Evolutionary conservation across 129 eudicot species (phyloP).

Genomic region (Escallonia rubra): DNA sequence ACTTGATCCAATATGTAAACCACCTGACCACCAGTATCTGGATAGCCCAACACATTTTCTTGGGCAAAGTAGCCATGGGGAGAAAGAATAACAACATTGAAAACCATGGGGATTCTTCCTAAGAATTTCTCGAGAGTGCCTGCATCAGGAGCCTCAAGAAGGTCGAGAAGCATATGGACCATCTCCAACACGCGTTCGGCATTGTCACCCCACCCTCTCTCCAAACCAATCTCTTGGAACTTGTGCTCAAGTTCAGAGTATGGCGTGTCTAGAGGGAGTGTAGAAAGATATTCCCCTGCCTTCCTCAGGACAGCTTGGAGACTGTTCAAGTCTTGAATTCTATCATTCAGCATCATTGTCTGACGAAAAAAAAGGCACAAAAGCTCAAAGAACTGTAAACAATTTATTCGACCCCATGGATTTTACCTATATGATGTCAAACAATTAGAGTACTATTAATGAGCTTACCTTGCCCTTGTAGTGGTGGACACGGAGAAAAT

Average conservation of each 20-base stretch:
- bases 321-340: conserved; percentile 57
- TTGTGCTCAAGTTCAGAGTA: conserved; percentile 66
- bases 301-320: conserved; percentile 73
- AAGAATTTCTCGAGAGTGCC: conserved; percentile 84
- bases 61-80: conserved; percentile 99
- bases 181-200: conserved; percentile 74
- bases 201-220: conserved; percentile 94
- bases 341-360: conserved; percentile 92
- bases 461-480: conserved; percentile 77
- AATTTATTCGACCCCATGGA: neutral
- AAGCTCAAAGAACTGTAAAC: neutral
- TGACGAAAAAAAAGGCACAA: conserved; percentile 18
- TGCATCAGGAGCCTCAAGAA: conserved; percentile 95
- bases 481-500: conserved; percentile 70
- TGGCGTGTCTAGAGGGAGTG: conserved; percentile 58
- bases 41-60: conserved; percentile 91
- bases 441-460: neutral
- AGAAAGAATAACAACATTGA: conserved; percentile 95
- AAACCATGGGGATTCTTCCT: conserved; percentile 92
- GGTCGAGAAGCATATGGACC: conserved; percentile 83
- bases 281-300: conserved; percentile 70
- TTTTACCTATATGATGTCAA: neutral
- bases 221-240: conserved; percentile 87
- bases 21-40: conserved; percentile 99
- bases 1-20: conserved; percentile 98